Conservation (phyloP, 345 rosid genomes). For the Combretum micranthum region DNA sequence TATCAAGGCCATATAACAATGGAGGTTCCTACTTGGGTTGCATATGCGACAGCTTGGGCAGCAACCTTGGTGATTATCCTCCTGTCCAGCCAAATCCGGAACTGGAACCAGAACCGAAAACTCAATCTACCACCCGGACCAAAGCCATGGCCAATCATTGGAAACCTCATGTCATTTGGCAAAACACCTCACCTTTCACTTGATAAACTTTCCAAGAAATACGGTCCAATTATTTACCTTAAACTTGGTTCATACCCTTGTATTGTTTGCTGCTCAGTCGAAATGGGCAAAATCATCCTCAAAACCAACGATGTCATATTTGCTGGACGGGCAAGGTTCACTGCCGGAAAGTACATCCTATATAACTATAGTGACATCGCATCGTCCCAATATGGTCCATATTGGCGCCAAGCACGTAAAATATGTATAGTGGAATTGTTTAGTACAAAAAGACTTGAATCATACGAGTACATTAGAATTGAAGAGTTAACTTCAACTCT, state of each 20-base stretch:
- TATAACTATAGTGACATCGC: constrained; percentile 54
- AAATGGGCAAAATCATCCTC: constrained; percentile 42
- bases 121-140: constrained; percentile 54
- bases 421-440: constrained; percentile 56
- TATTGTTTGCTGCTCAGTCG: constrained; percentile 44
- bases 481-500: constrained; percentile 28
- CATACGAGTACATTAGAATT: constrained; percentile 47
- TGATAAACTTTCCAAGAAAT: constrained; percentile 43
- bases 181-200: constrained; percentile 55
- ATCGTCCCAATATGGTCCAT: constrained; percentile 59
- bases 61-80: constrained; percentile 29
- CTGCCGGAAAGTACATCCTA: constrained; percentile 61
- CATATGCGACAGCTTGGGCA: constrained; percentile 17
- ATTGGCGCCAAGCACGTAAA: constrained; percentile 63
- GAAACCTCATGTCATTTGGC: constrained; percentile 58
- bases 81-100: constrained; percentile 25
- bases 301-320: constrained; percentile 53
- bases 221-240: constrained; percentile 54
- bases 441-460: constrained; percentile 50
- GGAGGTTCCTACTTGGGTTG: constrained; percentile 18
- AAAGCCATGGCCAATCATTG: constrained; percentile 58
- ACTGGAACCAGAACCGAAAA: too few relatives aligned
- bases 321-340: constrained; percentile 34
- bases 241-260: constrained; percentile 46
- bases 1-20: not conserved